phyloP scores from a whole-genome alignment of 352 stramenopile genomes.

The Blastocystis sp. region DNA sequence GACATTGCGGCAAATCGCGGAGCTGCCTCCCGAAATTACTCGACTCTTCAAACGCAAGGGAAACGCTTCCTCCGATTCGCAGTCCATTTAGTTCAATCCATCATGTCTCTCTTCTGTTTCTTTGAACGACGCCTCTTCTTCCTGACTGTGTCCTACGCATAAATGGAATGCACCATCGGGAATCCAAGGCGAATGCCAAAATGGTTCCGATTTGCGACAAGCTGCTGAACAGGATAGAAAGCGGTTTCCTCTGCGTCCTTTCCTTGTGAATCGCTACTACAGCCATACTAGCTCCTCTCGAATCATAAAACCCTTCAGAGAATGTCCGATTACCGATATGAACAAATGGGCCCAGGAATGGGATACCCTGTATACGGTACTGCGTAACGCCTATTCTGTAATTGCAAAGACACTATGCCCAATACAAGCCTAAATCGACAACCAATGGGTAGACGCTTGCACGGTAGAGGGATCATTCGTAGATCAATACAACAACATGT shows the following conservation, averaged over 20 bases:
- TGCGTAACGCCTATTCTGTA: background rate
- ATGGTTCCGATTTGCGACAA: background rate
- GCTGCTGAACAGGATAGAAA: background rate
- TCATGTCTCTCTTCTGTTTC: too few relatives aligned
- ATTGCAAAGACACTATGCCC: background rate
- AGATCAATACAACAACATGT: background rate
- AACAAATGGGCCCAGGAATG: background rate
- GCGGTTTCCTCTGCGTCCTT: background rate
- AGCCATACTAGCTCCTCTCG: background rate
- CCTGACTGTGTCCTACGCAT: background rate
- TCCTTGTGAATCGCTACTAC: background rate
- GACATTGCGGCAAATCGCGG: background rate
- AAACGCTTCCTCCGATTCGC: too few relatives aligned
- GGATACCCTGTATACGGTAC: conserved; percentile 5
- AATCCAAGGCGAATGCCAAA: background rate
- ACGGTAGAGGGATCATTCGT: background rate
- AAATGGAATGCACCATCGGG: background rate
- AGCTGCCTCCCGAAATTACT: background rate
- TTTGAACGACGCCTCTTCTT: too few relatives aligned
- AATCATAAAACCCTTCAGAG: background rate
- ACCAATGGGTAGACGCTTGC: background rate
- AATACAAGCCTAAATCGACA: background rate
- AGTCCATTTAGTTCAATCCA: too few relatives aligned
- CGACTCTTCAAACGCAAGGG: too few relatives aligned
- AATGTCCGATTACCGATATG: conserved; percentile 28